Conservation (phyloP, 495 filamentous ascomycete genomes). For the Aspergillus coremiiformis region DNA sequence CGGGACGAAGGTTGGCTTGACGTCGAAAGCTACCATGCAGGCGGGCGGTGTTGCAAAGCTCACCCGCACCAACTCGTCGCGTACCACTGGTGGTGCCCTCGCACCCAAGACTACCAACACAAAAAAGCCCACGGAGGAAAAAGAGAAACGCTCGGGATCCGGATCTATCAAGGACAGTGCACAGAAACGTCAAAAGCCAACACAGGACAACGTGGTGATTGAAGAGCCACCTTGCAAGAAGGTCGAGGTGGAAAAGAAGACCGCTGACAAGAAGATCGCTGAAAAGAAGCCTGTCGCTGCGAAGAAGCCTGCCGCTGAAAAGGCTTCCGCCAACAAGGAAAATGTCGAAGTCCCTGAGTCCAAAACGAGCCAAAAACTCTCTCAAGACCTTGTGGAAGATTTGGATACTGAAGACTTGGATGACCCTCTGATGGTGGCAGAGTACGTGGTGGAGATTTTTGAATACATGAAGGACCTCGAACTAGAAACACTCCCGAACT, state of each 20-base stretch:
- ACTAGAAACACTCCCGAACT: slow-evolving; percentile 74
- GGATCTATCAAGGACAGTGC: slow-evolving; percentile 57
- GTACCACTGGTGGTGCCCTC: slow-evolving; percentile 44
- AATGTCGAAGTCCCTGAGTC: slow-evolving; percentile 25
- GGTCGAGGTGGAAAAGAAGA: slow-evolving; percentile 45
- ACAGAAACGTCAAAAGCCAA: slow-evolving; percentile 41
- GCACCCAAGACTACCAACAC: slow-evolving; percentile 53
- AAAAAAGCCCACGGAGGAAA: slow-evolving; percentile 54
- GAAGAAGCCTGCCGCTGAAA: slow-evolving; percentile 14
- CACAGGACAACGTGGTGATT: slow-evolving; percentile 58
- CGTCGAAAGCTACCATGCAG: slow-evolving; percentile 67
- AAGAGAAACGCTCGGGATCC: slow-evolving; percentile 59
- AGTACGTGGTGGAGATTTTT: slow-evolving; percentile 96
- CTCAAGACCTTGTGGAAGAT: slow-evolving; percentile 48
- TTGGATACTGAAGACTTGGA: slow-evolving; percentile 82
- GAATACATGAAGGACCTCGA: slow-evolving; percentile 90
- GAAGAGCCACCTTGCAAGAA: slow-evolving; percentile 51
- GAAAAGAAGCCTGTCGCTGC: slow-evolving; percentile 15
- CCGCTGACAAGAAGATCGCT: slow-evolving; percentile 15
- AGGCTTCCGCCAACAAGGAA: slow-evolving; percentile 7
- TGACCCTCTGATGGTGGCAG: slow-evolving; percentile 94
- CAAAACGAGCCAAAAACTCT: slow-evolving; percentile 26
- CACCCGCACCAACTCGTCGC: slow-evolving; percentile 55
- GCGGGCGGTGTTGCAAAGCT: slow-evolving; percentile 75
- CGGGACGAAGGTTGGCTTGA: slow-evolving; percentile 51